Conservation (phyloP, 495 filamentous ascomycete genomes). For the Daldinia decipiens region DNA sequence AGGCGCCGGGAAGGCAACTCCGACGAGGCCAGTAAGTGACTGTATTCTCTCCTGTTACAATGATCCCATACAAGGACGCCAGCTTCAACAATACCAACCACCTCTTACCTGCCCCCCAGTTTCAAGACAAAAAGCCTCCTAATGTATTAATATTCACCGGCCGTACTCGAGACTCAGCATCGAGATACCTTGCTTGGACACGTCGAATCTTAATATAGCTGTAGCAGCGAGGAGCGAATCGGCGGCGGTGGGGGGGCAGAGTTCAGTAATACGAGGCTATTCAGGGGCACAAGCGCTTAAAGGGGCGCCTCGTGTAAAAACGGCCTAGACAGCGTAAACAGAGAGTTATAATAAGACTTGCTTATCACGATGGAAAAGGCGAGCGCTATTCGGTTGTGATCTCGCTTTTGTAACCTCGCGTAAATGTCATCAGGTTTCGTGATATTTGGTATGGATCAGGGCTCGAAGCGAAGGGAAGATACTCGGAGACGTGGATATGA, state of each 20-base stretch:
- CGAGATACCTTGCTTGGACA: background rate
- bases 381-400: too few species aligned
- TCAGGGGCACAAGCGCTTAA: conserved; percentile 10
- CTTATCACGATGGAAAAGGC: background rate
- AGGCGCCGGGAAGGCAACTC: background rate
- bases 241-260: background rate
- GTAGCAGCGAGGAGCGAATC: background rate
- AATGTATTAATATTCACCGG: background rate
- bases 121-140: background rate
- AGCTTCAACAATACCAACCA: background rate
- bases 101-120: background rate
- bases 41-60: background rate
- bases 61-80: background rate
- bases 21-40: background rate
- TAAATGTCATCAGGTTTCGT: background rate
- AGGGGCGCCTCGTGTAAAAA: background rate
- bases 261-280: background rate
- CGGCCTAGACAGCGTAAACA: background rate
- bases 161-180: background rate
- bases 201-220: conserved; percentile 2
- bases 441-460: background rate
- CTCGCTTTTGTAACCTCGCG: background rate
- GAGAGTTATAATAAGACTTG: background rate
- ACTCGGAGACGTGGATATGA: background rate
- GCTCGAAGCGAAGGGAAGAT: background rate